These are phyloP conservation scores for Xylaria sp. DNA, from an alignment of 2,329 filamentous ascomycete species.

Conservation along the genomic window DNA sequence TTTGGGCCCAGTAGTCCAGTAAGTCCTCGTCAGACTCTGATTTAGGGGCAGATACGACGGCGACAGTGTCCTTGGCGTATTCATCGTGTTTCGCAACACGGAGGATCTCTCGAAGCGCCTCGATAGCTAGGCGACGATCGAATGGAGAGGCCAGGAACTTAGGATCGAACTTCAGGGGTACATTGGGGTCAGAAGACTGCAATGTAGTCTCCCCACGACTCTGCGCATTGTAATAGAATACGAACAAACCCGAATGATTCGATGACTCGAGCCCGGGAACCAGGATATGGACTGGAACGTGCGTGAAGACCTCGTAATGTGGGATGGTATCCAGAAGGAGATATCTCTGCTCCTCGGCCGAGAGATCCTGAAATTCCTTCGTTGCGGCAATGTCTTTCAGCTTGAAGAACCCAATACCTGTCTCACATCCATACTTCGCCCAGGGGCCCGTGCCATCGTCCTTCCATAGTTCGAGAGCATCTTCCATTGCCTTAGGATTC, in stretches of 20 bases:
- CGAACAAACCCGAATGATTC: constrained; percentile 47
- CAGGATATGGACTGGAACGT: constrained; percentile 49
- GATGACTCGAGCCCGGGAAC: constrained; percentile 40
- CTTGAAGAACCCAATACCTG: constrained; percentile 49
- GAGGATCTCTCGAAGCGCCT: constrained; percentile 47
- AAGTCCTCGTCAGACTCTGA: constrained; percentile 58
- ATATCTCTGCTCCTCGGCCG: constrained; percentile 45
- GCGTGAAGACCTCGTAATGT: constrained; percentile 56
- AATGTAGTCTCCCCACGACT: constrained; percentile 54
- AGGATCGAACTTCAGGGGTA: constrained; percentile 56
- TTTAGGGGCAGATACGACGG: constrained; percentile 44
- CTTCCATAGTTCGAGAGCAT: constrained; percentile 52
- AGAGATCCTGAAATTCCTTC: constrained; percentile 54
- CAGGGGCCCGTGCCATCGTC: constrained; percentile 45
- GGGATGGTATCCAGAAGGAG: constrained; percentile 56
- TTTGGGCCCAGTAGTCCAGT: constrained; percentile 47
- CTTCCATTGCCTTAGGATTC: constrained; percentile 44
- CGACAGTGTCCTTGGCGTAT: constrained; percentile 48
- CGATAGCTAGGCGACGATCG: constrained; percentile 54
- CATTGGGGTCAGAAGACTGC: constrained; percentile 53
- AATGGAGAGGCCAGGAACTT: constrained; percentile 56
- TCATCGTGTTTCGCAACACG: constrained; percentile 46
- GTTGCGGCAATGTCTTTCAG: constrained; percentile 43
- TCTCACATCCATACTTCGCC: constrained; percentile 43
- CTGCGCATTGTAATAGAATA: constrained; percentile 58